Conservation (phyloP, 495 filamentous ascomycete genomes). For the Elasticomyces elasticus region DNA sequence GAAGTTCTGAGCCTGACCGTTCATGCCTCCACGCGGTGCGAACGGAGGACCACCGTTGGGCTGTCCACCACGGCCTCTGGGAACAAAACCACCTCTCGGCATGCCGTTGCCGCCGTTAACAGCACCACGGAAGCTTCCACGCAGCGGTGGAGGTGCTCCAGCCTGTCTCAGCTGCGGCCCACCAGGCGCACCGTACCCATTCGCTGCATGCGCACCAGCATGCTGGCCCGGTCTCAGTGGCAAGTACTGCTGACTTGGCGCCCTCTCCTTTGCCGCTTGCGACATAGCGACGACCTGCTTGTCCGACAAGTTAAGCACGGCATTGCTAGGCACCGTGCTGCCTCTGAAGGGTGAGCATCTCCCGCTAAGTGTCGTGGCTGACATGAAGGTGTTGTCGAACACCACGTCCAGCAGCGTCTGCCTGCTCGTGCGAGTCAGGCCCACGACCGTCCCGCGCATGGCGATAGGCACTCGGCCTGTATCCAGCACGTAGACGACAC, state of each 20-base stretch:
- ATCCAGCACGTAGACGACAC: constrained; percentile 84
- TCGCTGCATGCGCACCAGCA: constrained; percentile 30
- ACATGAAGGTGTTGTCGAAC: constrained; percentile 93
- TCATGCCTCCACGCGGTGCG: constrained; percentile 15
- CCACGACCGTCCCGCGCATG: constrained; percentile 81
- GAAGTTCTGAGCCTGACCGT: constrained; percentile 13
- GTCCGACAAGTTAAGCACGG: constrained; percentile 78
- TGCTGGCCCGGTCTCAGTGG: constrained; percentile 34
- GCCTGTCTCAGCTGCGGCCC: constrained; percentile 61
- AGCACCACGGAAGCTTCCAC: constrained; percentile 63
- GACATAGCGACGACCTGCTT: constrained; percentile 69
- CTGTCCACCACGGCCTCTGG: constrained; percentile 15
- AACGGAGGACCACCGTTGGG: constrained; percentile 18
- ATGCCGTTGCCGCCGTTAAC: constrained; percentile 37
- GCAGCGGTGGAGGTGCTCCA: constrained; percentile 54
- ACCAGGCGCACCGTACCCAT: constrained; percentile 42
- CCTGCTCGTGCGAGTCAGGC: constrained; percentile 74
- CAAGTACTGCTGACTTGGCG: constrained; percentile 43
- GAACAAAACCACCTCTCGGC: constrained; percentile 27
- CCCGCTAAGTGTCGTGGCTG: constrained; percentile 76
- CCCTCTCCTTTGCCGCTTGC: constrained; percentile 50
- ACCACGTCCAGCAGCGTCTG: constrained; percentile 80
- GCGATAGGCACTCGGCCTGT: constrained; percentile 93
- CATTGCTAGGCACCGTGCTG: constrained; percentile 73
- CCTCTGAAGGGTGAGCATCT: constrained; percentile 94